Percentiles rank a stretch among this genome's conserved stretches.
These are phyloP conservation scores for Pharnaceum exiguum DNA, from an alignment of 148 eudicot genomes.

Conservation along the genomic window DNA sequence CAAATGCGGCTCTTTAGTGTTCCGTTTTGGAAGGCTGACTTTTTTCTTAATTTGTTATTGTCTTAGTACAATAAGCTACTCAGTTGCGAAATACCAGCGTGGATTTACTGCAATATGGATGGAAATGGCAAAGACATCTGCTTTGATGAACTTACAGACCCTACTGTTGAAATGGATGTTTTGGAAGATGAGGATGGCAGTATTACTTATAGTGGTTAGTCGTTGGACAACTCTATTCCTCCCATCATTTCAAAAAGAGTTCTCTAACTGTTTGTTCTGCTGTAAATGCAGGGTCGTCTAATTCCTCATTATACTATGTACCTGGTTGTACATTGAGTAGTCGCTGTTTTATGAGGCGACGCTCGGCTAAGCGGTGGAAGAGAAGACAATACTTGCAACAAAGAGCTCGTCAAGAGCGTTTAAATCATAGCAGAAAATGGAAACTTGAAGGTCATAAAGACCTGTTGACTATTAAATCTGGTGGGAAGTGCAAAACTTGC, in stretches of 20 bases:
- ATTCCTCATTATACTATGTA: conserved; percentile 35
- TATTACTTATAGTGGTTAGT: conserved; percentile 37
- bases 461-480: conserved; percentile 25
- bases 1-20: no score
- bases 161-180: conserved; percentile 90
- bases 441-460: conserved; percentile 40
- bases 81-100: conserved; percentile 59
- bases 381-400: conserved; percentile 69
- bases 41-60: conserved; percentile 28
- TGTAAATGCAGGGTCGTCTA: conserved; percentile 38
- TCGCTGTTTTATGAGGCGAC: conserved; percentile 47
- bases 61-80: conserved; percentile 72
- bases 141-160: conserved; percentile 45
- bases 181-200: conserved; percentile 50
- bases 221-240: background rate
- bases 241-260: conserved; percentile 6
- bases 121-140: conserved; percentile 46
- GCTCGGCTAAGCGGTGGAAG: conserved; percentile 66
- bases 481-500: conserved; percentile 41
- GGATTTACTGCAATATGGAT: conserved; percentile 91
- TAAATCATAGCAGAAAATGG: conserved; percentile 66
- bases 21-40: no score
- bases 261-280: background rate
- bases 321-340: conserved; percentile 51
- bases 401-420: conserved; percentile 78